These are phyloP conservation scores for Sphaerulina populicola DNA, from an alignment of 2,329 filamentous ascomycete species.

Conservation along the genomic window DNA sequence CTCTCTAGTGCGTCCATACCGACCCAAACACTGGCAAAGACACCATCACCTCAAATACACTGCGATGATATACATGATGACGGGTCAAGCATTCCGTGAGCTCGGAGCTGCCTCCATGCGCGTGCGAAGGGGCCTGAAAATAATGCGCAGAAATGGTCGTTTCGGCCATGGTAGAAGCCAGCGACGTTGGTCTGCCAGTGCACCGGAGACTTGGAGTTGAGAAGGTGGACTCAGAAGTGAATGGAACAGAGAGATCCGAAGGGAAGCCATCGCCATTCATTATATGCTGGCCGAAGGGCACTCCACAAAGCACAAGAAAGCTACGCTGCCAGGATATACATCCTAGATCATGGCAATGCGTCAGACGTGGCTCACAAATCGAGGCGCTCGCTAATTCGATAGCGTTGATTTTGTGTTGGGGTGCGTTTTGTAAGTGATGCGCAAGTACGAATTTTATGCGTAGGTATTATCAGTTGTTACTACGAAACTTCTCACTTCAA, in stretches of 20 bases:
- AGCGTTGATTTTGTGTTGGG: too few relatives aligned
- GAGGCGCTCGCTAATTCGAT: too few relatives aligned
- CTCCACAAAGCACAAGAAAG: conserved; percentile 14
- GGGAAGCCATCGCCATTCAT: conserved; percentile 14
- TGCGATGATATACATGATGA: conserved; percentile 27
- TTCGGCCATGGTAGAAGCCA: conserved; percentile 34
- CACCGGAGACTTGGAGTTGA: conserved; percentile 34
- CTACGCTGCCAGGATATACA: conserved; percentile 1
- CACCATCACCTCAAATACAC: conserved; percentile 18
- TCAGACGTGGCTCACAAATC: too few relatives aligned
- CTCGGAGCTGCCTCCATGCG: conserved; percentile 33
- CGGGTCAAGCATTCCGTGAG: conserved; percentile 32
- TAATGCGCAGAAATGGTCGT: conserved; percentile 32
- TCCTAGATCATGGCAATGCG: too few relatives aligned
- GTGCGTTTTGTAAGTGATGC: too few relatives aligned
- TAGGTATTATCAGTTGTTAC: too few relatives aligned
- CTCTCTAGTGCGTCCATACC: conserved; percentile 22
- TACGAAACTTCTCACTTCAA: too few relatives aligned
- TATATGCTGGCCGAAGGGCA: conserved; percentile 22
- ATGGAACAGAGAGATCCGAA: background rate
- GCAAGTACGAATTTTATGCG: too few relatives aligned
- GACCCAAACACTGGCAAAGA: conserved; percentile 16
- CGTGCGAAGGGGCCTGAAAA: conserved; percentile 33
- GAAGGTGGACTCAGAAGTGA: conserved; percentile 14
- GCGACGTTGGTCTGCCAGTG: conserved; percentile 28